Base-by-base conservation (phyloP, 441 rosid species). In the Eruca vesicaria region DNA sequence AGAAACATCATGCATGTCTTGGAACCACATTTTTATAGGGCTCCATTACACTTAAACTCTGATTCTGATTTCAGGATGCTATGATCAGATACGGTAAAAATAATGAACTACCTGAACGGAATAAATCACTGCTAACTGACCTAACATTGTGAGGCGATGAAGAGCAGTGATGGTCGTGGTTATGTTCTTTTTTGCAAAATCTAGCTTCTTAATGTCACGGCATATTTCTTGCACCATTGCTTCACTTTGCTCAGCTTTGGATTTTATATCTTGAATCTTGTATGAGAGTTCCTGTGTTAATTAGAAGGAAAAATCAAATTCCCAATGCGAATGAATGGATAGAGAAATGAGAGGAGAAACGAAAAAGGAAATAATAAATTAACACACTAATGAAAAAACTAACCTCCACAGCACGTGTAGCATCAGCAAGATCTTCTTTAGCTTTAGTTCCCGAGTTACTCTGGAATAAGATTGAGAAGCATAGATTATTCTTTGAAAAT, bases 151-250 rank as follows among this genome's bases (percentile, higher is more conserved):
- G 69, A 96, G 98, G 69, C 99, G 98, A 83, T 96, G 99, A 80
- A 94, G 98, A 77, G 99, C 99, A 78, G 99, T 96, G 71, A 96
- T 96, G 1, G 99, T 94, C 62, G 95, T 92, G 53, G 99, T 96
- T 79, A 96, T 96, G 82, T 96, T 98, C 86, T 96, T 96, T 92
- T 96, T 94, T 20, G 99, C 99, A 81, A 94, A 96, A 83, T 94
- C 99, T 82, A 96, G 84, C 88, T 96, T 96, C 85, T 96, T 96
- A 78, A 96, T 96, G 84, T 96, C 99, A 63, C 99, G 95, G 59
- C 99, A 96, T 80, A 96, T 96, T 84, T 96, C 98, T 84, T 94
- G 97, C 58, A 96, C 99, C 99, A 96, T 96, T 9, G 97, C 89
- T 84, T 96, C 99, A 83, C 98, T 96, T 80, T 96, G 99, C 84